phyloP scores from a whole-genome alignment of 768 basidiomycete genomes.

The Suillus alpinus region DNA sequence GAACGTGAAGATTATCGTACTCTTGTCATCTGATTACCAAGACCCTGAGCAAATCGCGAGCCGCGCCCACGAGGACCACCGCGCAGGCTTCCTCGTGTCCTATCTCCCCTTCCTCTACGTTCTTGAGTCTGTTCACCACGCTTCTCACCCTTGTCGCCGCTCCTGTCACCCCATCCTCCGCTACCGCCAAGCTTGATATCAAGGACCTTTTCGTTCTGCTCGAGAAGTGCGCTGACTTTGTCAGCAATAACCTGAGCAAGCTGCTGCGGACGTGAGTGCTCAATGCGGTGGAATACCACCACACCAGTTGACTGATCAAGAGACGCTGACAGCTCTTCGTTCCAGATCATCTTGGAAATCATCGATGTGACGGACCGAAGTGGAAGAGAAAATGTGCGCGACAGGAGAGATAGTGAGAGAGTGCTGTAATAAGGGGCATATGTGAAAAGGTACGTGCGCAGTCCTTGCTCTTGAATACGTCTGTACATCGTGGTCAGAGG shows the following conservation, averaged over 20 bases:
- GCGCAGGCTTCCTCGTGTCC: constrained; percentile 45
- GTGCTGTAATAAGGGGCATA: constrained; percentile 83
- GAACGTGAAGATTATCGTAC: not conserved
- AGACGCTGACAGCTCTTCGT: constrained; percentile 89
- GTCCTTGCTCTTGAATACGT: constrained; percentile 96
- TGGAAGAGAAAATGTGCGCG: constrained; percentile 84
- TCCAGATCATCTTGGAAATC: constrained; percentile 86
- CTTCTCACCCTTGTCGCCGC: constrained; percentile 3
- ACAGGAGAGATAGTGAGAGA: constrained; percentile 82
- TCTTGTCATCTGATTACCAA: constrained; percentile 75
- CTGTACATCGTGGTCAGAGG: constrained; percentile 36
- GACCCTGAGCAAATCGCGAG: constrained; percentile 77
- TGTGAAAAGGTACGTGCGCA: constrained; percentile 97
- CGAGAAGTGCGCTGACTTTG: constrained; percentile 79
- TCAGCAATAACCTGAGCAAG: constrained; percentile 89
- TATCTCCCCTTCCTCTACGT: constrained; percentile 71
- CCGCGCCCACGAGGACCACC: constrained; percentile 73
- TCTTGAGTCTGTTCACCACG: constrained; percentile 69
- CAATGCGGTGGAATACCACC: constrained; percentile 90
- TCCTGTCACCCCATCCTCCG: constrained; percentile 60
- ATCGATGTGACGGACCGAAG: constrained; percentile 73
- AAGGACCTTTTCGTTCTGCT: constrained; percentile 88
- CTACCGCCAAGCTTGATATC: constrained; percentile 78
- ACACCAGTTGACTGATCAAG: constrained; percentile 89
- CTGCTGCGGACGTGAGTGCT: constrained; percentile 84